Evolutionary conservation across 163 green algal species (phyloP).

Genomic region (Scenedesmus sp.): DNA sequence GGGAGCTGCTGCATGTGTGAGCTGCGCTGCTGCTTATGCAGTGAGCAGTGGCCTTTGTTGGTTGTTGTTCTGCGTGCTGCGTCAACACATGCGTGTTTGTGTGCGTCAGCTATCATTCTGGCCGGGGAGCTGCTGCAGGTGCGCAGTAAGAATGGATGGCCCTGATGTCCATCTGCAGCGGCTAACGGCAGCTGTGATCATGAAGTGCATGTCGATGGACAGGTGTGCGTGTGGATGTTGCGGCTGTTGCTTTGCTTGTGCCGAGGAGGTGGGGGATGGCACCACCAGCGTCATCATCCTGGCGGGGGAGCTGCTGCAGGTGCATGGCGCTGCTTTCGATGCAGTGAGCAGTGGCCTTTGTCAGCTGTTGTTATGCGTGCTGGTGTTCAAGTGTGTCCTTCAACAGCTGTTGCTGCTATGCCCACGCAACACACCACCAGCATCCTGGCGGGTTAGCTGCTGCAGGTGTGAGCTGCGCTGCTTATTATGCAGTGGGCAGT

Average conservation of each 20-base stretch:
- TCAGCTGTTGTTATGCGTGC: too few species aligned
- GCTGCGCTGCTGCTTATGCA: neutral
- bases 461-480: neutral
- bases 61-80: too few species aligned
- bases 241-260: neutral
- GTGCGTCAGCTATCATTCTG: too few species aligned
- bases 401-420: too few species aligned
- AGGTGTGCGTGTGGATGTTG: neutral
- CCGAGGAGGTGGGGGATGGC: constrained; percentile 97
- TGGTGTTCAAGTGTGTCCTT: too few species aligned
- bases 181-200: neutral
- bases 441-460: constrained; percentile 86
- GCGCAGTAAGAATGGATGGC: too few species aligned
- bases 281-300: constrained; percentile 99
- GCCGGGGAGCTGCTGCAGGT: neutral
- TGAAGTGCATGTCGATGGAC: neutral
- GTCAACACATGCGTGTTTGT: too few species aligned
- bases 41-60: too few species aligned
- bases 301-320: constrained; percentile 66
- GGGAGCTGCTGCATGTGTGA: constrained; percentile 46
- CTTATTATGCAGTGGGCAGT: neutral
- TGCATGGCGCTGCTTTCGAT: neutral
- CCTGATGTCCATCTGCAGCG: neutral
- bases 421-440: constrained; percentile 83
- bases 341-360: too few species aligned